Evolutionary conservation across 345 rosid species (phyloP).

Genomic region (Ricinus communis): DNA sequence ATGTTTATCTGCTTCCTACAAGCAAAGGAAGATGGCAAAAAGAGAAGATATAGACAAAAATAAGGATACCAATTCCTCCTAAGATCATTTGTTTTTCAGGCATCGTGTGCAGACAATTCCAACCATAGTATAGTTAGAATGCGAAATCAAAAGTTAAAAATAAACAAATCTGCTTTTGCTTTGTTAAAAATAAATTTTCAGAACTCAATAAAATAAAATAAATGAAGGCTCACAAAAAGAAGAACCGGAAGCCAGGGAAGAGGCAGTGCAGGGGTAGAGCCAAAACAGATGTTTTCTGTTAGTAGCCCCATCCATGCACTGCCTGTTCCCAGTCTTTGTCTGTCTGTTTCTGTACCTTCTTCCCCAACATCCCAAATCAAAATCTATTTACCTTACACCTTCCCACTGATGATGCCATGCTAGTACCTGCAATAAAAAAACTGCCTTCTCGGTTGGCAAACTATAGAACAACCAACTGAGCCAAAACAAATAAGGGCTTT

Average conservation of each 20-base stretch:
- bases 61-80: too few relatives aligned
- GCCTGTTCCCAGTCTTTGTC: slow-evolving; percentile 52
- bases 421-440: background rate
- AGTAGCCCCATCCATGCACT: slow-evolving; percentile 65
- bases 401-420: background rate
- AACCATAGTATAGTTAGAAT: too few relatives aligned
- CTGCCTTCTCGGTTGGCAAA: background rate
- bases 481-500: background rate
- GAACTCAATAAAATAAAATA: background rate
- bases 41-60: too few relatives aligned
- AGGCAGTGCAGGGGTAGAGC: slow-evolving; percentile 93
- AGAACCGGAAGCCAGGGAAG: slow-evolving; percentile 74
- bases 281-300: slow-evolving; percentile 42
- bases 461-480: too few relatives aligned
- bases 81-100: too few relatives aligned
- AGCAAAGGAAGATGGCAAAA: too few relatives aligned
- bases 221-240: slow-evolving; percentile 18
- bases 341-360: slow-evolving; percentile 3
- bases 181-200: too few relatives aligned
- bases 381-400: background rate
- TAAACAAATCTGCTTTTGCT: too few relatives aligned
- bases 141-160: too few relatives aligned
- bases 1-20: too few relatives aligned
- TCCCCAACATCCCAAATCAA: background rate
- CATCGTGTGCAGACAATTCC: too few relatives aligned